These are phyloP conservation scores for Cochlearia excelsa DNA, from an alignment of 345 rosid genomes.

Conservation along the genomic window DNA sequence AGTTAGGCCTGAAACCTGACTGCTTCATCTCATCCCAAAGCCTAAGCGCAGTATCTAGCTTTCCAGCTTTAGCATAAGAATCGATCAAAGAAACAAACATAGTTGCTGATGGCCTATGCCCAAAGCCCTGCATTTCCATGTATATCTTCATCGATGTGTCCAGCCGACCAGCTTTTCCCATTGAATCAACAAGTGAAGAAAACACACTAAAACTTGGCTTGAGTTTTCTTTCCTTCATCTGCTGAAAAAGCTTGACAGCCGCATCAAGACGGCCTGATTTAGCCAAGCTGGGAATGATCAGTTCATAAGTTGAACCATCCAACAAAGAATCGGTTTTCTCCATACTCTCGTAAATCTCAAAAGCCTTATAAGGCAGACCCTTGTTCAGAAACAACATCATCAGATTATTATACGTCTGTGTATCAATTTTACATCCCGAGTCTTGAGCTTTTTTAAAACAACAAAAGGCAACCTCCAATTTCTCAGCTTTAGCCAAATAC, in stretches of 20 bases:
- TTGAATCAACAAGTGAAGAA: constrained; percentile 84
- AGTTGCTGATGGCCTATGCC: constrained; percentile 74
- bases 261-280: constrained; percentile 97
- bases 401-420: constrained; percentile 67
- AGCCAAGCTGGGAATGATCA: constrained; percentile 87
- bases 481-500: constrained; percentile 85
- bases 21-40: constrained; percentile 96
- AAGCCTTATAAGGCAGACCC: constrained; percentile 91
- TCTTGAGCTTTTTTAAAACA: constrained; percentile 89
- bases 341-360: constrained; percentile 97
- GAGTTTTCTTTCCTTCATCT: constrained; percentile 73
- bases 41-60: constrained; percentile 73
- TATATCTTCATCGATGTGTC: constrained; percentile 89
- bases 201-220: constrained; percentile 63
- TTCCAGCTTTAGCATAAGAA: constrained; percentile 88
- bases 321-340: constrained; percentile 60
- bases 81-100: constrained; percentile 86
- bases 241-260: constrained; percentile 84
- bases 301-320: constrained; percentile 81
- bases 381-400: constrained; percentile 76
- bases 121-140: constrained; percentile 78
- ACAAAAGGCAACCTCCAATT: constrained; percentile 76
- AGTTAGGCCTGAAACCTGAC: constrained; percentile 84
- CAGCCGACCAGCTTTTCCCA: constrained; percentile 97
- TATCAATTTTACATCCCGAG: constrained; percentile 58